Evolutionary conservation across 352 stramenopile genomes (phyloP), one percentile per base, ranked within the genome.

Genomic region (Lagenidium giganteum): DNA sequence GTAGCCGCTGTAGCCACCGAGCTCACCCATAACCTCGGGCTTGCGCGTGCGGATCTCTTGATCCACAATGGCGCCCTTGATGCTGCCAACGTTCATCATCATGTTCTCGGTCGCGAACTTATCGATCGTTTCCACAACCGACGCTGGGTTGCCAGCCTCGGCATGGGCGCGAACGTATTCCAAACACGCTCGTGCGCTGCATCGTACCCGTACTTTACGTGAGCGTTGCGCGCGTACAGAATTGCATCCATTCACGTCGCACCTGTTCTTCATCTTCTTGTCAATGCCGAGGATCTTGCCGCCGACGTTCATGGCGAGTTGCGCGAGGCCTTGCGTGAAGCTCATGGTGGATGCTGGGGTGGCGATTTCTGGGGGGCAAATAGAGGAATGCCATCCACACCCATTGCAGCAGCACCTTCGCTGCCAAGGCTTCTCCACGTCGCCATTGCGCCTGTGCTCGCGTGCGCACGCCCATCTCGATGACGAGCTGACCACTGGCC

Each of bases 31-130:
- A 29, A 69, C 24, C 3, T 16, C n/a, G 1, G 63, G 63, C 37
- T 67, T 54, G 21, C 53, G 57, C 31, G 55, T 56, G 23, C 52
- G 50, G 47, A 79, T 72, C 43, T 72, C 51, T 4, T 44, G 32
- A 34, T 77, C 66, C 3, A 69, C 54, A 34, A 65, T 58, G 27
- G 30, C 47, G 28, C 54, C 54, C 22, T 63, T 63, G 16, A 26
- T 29, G 2, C 26, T 16, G 4, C 59, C 59, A n/a, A 69, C 54
- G 44, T 77, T 70, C 65, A 77, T 77, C 58, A 73, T 70, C 29
- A 29, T 41, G 29, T 41, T 39, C 36, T 36, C 57, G 14, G 27
- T 35, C 16, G 40, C 31, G 28, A 77, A 77, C 43, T 48, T 49
- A 4, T 72, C 61, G 41, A 72, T 73, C 21, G 42, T 23, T 1